Evolutionary conservation across 2,329 filamentous ascomycete genomes (phyloP).

Genomic region (Apiospora sp.): DNA sequence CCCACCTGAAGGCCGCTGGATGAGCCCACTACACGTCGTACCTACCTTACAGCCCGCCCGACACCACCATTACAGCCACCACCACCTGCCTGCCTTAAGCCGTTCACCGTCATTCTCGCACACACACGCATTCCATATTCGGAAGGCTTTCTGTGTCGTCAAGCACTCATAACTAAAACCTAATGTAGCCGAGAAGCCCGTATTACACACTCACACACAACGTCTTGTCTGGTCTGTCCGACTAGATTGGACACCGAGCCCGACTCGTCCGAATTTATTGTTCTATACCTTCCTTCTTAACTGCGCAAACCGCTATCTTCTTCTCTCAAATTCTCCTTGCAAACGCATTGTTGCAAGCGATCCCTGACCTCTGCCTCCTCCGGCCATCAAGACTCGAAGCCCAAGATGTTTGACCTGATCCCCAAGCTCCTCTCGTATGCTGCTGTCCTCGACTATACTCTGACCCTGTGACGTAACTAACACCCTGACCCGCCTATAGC

Average conservation of each 20-base stretch:
- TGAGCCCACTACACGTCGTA: background rate
- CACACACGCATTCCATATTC: background rate
- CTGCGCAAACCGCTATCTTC: background rate
- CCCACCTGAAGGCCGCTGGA: slow-evolving; percentile 3
- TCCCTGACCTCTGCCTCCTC: background rate
- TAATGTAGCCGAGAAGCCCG: slow-evolving; percentile 13
- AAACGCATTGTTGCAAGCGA: background rate
- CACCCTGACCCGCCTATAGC: slow-evolving; percentile 52
- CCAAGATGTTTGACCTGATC: slow-evolving; percentile 68
- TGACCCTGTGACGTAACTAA: background rate
- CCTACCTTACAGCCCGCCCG: background rate
- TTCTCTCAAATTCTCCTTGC: background rate
- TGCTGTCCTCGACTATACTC: background rate
- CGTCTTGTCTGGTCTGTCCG: slow-evolving; percentile 8
- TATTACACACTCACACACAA: background rate
- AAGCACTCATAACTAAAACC: slow-evolving; percentile 9
- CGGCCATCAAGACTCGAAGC: background rate
- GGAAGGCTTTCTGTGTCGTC: background rate
- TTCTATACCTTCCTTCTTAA: background rate
- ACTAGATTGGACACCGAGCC: slow-evolving; percentile 1
- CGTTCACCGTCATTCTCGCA: slow-evolving; percentile 3
- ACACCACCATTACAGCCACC: background rate
- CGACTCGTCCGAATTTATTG: slow-evolving; percentile 8
- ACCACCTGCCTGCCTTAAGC: slow-evolving; percentile 4
- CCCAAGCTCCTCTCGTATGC: slow-evolving; percentile 72